Evolutionary conservation across 495 filamentous ascomycete genomes (phyloP).

Genomic region (Lasiosphaeris hirsuta): DNA sequence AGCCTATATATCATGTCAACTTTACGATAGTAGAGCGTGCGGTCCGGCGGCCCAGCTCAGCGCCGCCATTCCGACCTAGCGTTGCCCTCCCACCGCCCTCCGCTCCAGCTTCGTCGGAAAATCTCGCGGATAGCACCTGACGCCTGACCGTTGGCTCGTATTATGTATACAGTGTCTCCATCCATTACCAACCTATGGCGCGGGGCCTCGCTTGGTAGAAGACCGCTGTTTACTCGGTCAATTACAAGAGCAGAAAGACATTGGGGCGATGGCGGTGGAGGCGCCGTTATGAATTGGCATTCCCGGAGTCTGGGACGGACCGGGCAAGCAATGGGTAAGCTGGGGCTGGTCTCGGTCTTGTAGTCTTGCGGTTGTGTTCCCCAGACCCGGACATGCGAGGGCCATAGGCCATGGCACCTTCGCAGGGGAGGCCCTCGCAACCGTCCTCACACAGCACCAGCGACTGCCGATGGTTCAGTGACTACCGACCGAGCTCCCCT

Average conservation of each 20-base stretch:
- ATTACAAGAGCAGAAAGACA: too few relatives aligned
- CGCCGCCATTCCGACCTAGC: slow-evolving; percentile 1
- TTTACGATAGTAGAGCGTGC: slow-evolving; percentile 25
- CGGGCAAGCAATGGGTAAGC: too few relatives aligned
- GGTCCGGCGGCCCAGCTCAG: slow-evolving; percentile 31
- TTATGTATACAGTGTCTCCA: too few relatives aligned
- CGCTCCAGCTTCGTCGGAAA: slow-evolving; percentile 1
- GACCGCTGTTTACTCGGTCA: too few relatives aligned
- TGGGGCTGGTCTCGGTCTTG: too few relatives aligned
- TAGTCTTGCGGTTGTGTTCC: too few relatives aligned
- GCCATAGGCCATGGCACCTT: too few relatives aligned
- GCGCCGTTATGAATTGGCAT: too few relatives aligned
- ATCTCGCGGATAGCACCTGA: neutral
- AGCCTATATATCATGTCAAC: slow-evolving; percentile 32
- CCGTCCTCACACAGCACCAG: neutral
- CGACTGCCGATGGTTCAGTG: neutral
- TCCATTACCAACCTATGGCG: neutral
- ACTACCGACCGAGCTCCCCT: neutral
- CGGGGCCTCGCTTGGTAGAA: neutral
- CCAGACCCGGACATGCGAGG: too few relatives aligned
- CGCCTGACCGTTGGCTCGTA: too few relatives aligned
- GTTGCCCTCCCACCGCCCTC: neutral
- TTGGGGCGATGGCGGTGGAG: too few relatives aligned
- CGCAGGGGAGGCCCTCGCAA: neutral
- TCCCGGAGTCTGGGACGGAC: too few relatives aligned